Conservation (phyloP, 768 basidiomycete species). For the Agaricus sinodeliciosus region DNA sequence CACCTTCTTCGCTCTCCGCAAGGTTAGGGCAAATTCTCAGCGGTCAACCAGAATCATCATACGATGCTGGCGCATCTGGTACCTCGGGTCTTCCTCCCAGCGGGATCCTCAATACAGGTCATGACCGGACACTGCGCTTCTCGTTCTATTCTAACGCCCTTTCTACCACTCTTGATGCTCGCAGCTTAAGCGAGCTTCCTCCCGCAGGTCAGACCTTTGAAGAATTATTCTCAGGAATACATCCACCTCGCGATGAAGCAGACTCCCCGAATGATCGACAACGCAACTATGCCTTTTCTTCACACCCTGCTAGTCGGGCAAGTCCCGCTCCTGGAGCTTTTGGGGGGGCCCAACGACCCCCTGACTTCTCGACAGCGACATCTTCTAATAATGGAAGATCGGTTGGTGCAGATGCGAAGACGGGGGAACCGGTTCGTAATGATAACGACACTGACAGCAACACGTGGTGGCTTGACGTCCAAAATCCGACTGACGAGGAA, state of each 20-base stretch:
- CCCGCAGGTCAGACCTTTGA: constrained; percentile 91
- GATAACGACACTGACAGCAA: constrained; percentile 54
- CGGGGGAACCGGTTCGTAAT: constrained; percentile 10
- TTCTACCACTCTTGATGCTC: constrained; percentile 90
- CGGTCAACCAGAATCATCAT: constrained; percentile 19
- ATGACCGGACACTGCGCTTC: constrained; percentile 93
- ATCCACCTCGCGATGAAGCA: constrained; percentile 8
- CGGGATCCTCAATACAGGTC: constrained; percentile 43
- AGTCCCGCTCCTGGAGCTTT: not conserved
- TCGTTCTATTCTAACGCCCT: constrained; percentile 96
- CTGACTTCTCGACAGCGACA: constrained; percentile 5
- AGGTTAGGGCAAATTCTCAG: constrained; percentile 26
- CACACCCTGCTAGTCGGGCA: constrained; percentile 3
- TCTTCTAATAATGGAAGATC: constrained; percentile 2
- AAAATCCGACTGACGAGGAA: constrained; percentile 93
- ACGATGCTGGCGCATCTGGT: constrained; percentile 18
- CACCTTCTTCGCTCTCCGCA: constrained; percentile 39
- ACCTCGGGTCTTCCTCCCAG: constrained; percentile 16
- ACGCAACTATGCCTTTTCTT: constrained; percentile 17
- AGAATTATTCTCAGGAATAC: constrained; percentile 69
- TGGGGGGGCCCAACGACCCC: not conserved
- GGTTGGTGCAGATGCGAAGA: constrained; percentile 11
- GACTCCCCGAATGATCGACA: constrained; percentile 14
- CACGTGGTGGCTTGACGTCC: constrained; percentile 97
- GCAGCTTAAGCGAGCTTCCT: constrained; percentile 88